Conservation (phyloP, 2,329 filamentous ascomycete genomes). For the Remersonia thermophila region DNA sequence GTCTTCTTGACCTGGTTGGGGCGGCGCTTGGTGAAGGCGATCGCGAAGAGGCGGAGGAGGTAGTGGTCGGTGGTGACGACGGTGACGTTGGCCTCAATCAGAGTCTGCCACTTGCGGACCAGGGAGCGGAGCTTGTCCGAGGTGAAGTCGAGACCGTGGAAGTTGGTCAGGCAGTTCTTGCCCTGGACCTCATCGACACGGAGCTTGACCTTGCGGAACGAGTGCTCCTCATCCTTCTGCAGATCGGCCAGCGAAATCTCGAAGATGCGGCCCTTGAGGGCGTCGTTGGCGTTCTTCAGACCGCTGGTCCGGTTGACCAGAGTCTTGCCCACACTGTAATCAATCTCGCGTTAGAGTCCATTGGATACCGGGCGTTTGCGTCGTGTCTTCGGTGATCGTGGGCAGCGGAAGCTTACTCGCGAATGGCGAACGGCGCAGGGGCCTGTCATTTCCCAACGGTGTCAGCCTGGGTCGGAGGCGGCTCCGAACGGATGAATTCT, state of each 20-base stretch:
- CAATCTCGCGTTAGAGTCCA: constrained; percentile 16
- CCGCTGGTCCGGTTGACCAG: constrained; percentile 98
- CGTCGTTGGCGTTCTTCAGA: constrained; percentile 99
- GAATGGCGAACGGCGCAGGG: constrained; percentile 84
- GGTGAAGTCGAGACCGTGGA: constrained; percentile 99
- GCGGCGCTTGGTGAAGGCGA: constrained; percentile 97
- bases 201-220: constrained; percentile 99
- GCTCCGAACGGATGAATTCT: neutral
- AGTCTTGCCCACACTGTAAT: constrained; percentile 88
- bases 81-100: constrained; percentile 99
- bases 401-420: constrained; percentile 62
- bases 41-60: constrained; percentile 96
- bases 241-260: constrained; percentile 98
- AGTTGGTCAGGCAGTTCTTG: constrained; percentile 99
- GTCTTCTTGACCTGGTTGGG: constrained; percentile 99
- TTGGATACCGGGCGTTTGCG: constrained; percentile 1
- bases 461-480: constrained; percentile 14
- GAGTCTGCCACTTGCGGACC: constrained; percentile 98
- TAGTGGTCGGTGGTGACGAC: constrained; percentile 99
- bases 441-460: constrained; percentile 43
- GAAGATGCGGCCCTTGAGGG: constrained; percentile 96
- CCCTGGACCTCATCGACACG: constrained; percentile 97
- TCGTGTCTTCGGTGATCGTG: constrained; percentile 1
- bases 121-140: constrained; percentile 99
- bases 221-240: constrained; percentile 99